phyloP scores from a whole-genome alignment of 2,329 filamentous ascomycete species.

The Eutypella sp. region DNA sequence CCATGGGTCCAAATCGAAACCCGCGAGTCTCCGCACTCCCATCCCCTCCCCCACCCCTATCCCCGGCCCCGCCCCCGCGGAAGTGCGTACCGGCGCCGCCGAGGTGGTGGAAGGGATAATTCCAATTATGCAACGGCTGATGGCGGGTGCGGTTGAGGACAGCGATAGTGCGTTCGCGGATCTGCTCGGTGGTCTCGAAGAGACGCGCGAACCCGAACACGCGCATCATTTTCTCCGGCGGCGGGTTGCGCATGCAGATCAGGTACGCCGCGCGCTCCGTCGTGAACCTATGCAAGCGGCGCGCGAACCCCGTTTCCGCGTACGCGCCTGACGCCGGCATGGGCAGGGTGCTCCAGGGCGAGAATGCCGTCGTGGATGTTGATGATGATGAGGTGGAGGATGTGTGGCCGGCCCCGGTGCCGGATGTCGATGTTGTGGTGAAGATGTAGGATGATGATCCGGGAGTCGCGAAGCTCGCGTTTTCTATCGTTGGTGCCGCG shows the following conservation, averaged over 20 bases:
- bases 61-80: conserved; percentile 27
- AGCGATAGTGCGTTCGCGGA: conserved; percentile 35
- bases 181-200: conserved; percentile 48
- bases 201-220: conserved; percentile 67
- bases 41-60: conserved; percentile 10
- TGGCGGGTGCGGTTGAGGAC: conserved; percentile 27
- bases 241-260: conserved; percentile 44
- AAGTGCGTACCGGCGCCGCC: conserved; percentile 67
- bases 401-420: conserved; percentile 53
- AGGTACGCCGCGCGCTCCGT: conserved; percentile 59
- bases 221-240: conserved; percentile 43
- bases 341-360: conserved; percentile 32
- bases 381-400: conserved; percentile 29
- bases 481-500: conserved; percentile 45
- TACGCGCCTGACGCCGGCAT: conserved; percentile 53
- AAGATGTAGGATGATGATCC: conserved; percentile 27
- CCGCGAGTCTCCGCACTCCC: conserved; percentile 22
- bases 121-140: conserved; percentile 52
- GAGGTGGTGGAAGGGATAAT: conserved; percentile 58
- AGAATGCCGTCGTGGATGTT: conserved; percentile 20
- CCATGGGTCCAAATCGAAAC: conserved; percentile 47
- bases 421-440: conserved; percentile 41
- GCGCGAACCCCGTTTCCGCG: conserved; percentile 63
- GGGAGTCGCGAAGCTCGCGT: conserved; percentile 45
- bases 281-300: conserved; percentile 62